Evolutionary conservation across 2,329 filamentous ascomycete genomes (phyloP), one percentile per base, ranked within the genome.

Genomic region (Sordariomycetes sp.): DNA sequence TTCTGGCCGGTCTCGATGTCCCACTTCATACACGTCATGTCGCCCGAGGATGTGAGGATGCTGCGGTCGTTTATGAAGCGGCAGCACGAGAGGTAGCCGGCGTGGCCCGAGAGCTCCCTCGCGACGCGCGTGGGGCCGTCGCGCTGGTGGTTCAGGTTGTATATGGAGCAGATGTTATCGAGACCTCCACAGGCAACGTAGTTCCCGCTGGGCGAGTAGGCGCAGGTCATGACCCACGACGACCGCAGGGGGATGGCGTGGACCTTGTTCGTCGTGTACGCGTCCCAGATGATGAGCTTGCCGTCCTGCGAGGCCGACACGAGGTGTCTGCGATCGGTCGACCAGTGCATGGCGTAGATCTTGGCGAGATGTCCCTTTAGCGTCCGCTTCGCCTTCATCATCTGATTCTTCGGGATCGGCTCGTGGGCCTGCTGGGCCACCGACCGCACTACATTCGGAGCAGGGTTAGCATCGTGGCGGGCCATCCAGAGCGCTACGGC

Each of bases 321-420:
- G 61, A 97, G 85, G 75, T 97, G 94, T 74, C 94, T 87, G 70
- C 94, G 86, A 76, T 99, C 94, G 63, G 94, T 99, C 37, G 94
- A 97, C 94, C 94, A 99, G 79, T 99, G 94, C 94, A 99, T 99
- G 68, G 94, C 94, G 75, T 99, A 99, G 69, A 99, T 99, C 79
- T 99, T 99, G 68, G 94, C 94, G 65, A 99, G 78, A 81, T 99
- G 94, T 64, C 94, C 94, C 79, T 97, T 97, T 65, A 99, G 81
- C 55, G 92, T 97, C 68, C 91, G 89, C 79, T 96, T 94, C 64
- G 93, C 89, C 81, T 94, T 96, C 94, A 99, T 97, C 71, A 93
- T 83, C 71, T 85, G 82, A 74, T 95, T 94, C 74, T 89, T 88
- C 64, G 93, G 91, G 67, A 99, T 85, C 65, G 89, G 80, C 73